Conservation (phyloP, 176 grass and related monocot species). For the Phoenix roebelenii region DNA sequence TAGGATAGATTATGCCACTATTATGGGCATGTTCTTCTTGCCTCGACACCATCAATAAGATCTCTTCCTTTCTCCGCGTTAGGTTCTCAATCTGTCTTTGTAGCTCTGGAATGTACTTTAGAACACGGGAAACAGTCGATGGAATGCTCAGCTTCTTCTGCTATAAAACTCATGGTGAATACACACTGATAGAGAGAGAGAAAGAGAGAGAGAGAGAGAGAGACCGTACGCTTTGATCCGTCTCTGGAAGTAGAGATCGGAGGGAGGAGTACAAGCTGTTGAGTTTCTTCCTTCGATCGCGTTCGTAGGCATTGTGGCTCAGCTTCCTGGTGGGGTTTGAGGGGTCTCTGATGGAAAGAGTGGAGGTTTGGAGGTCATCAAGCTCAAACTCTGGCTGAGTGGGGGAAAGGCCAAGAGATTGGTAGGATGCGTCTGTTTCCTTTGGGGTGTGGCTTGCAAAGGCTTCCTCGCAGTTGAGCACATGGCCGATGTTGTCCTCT, state of each 20-base stretch:
- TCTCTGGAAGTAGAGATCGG: slow-evolving; percentile 51
- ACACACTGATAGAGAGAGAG: background rate
- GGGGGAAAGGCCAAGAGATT: slow-evolving; percentile 24
- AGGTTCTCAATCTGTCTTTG: slow-evolving; percentile 48
- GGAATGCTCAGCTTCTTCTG: slow-evolving; percentile 91
- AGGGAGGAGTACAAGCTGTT: slow-evolving; percentile 74
- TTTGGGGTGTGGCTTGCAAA: slow-evolving; percentile 43
- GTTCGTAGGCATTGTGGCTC: slow-evolving; percentile 87
- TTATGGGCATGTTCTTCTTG: slow-evolving; percentile 2
- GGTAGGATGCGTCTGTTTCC: slow-evolving; percentile 37
- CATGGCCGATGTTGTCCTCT: background rate
- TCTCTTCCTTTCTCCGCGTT: slow-evolving; percentile 51
- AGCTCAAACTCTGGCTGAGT: slow-evolving; percentile 28
- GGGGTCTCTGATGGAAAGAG: slow-evolving; percentile 12
- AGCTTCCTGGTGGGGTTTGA: slow-evolving; percentile 43
- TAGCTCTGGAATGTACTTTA: slow-evolving; percentile 86
- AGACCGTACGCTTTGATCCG: slow-evolving; percentile 38
- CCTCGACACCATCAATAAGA: slow-evolving; percentile 25
- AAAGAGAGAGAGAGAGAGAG: too few species aligned
- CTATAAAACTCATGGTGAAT: background rate
- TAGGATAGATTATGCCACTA: slow-evolving; percentile 1
- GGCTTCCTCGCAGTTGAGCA: slow-evolving; percentile 25
- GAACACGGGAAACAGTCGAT: slow-evolving; percentile 43
- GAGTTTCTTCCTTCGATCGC: slow-evolving; percentile 86
- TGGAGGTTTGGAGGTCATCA: slow-evolving; percentile 24